phyloP scores from a whole-genome alignment of 306 rosid species.

The Castanea mollissima region DNA sequence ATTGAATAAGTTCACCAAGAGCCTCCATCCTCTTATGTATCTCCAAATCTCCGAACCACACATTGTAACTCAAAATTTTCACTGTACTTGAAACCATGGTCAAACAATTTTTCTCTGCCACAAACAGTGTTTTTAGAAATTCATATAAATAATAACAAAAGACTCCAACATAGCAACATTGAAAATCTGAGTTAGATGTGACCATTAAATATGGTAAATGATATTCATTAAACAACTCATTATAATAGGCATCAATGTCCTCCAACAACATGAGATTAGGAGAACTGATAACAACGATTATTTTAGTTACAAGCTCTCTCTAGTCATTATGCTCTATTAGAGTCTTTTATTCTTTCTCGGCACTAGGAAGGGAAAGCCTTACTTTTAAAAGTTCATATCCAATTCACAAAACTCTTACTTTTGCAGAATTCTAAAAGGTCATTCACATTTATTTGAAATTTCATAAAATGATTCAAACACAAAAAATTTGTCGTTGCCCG shows the following conservation, averaged over 20 bases:
- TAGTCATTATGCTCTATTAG: too few relatives aligned
- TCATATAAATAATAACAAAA: neutral
- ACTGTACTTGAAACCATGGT: conserved; percentile 27
- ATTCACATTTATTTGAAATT: too few relatives aligned
- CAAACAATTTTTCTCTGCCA: conserved; percentile 40
- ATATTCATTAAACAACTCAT: neutral
- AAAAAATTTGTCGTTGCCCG: too few relatives aligned
- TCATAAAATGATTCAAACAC: too few relatives aligned
- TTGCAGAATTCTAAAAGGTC: too few relatives aligned
- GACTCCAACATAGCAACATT: neutral
- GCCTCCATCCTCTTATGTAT: conserved; percentile 72
- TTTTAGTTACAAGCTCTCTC: too few relatives aligned
- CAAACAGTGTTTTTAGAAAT: neutral
- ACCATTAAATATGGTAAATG: neutral
- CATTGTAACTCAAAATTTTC: conserved; percentile 73
- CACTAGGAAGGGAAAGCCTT: neutral
- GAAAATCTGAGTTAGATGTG: neutral
- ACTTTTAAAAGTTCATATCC: too few relatives aligned
- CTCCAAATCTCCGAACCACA: conserved; percentile 89
- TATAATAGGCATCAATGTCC: neutral
- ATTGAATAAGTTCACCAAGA: conserved; percentile 68
- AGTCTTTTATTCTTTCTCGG: neutral
- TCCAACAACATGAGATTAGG: too few relatives aligned
- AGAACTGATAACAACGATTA: too few relatives aligned
- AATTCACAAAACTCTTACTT: too few relatives aligned